A percentile compares a stretch with the other conserved stretches of the same genome.
Conservation (phyloP, 2,329 filamentous ascomycete species). For the Penicillium decumbens region DNA sequence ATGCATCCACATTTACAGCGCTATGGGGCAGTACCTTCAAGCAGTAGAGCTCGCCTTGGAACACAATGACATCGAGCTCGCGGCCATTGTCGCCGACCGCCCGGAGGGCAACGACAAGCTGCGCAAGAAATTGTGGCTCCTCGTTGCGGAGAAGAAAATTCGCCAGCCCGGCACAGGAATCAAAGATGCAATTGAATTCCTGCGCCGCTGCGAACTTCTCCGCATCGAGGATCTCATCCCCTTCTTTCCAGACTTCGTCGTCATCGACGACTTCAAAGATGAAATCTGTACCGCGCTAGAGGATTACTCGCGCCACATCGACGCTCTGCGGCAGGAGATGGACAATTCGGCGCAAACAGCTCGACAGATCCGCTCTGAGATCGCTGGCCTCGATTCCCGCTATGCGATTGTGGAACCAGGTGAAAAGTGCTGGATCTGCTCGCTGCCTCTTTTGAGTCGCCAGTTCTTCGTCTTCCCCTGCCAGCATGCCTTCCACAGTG, state of each 20-base stretch:
- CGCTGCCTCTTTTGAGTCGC: slow-evolving; percentile 75
- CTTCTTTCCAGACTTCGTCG: slow-evolving; percentile 97
- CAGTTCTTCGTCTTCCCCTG: slow-evolving; percentile 99
- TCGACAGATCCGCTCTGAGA: slow-evolving; percentile 83
- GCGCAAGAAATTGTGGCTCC: slow-evolving; percentile 91
- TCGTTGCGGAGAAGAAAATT: slow-evolving; percentile 92
- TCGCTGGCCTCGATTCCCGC: slow-evolving; percentile 74
- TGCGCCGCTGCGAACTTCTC: slow-evolving; percentile 84
- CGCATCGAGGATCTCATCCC: slow-evolving; percentile 96
- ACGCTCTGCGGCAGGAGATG: slow-evolving; percentile 86
- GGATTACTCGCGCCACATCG: slow-evolving; percentile 88
- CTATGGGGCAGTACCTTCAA: slow-evolving; percentile 90
- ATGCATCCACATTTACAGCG: slow-evolving; percentile 94
- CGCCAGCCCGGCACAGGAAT: slow-evolving; percentile 73
- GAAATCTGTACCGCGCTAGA: slow-evolving; percentile 93
- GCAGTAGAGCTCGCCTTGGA: slow-evolving; percentile 89
- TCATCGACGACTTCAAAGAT: slow-evolving; percentile 98
- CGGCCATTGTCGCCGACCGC: slow-evolving; percentile 80
- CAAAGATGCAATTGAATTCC: slow-evolving; percentile 87
- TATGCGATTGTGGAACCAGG: slow-evolving; percentile 97
- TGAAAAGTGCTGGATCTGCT: slow-evolving; percentile 87
- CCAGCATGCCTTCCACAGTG: slow-evolving; percentile 95
- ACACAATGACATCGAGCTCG: slow-evolving; percentile 83
- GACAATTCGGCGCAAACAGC: slow-evolving; percentile 87
- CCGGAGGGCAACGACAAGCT: slow-evolving; percentile 70